These are phyloP conservation scores for Eutypella sp. DNA, from an alignment of 2,329 filamentous ascomycete genomes.

Conservation along the genomic window DNA sequence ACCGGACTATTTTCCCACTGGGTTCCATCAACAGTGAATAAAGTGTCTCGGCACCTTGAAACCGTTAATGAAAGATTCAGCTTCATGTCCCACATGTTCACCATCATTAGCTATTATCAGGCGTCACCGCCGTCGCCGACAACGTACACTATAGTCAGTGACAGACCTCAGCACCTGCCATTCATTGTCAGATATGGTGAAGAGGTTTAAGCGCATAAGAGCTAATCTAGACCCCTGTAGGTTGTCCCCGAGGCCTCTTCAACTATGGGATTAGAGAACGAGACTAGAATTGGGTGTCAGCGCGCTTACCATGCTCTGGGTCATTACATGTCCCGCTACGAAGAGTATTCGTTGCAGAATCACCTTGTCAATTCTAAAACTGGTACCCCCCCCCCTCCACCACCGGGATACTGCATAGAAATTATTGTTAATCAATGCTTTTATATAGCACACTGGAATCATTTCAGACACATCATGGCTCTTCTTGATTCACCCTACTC, in stretches of 20 bases:
- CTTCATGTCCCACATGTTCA: neutral
- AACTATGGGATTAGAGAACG: neutral
- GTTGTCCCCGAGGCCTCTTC: neutral
- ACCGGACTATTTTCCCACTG: neutral
- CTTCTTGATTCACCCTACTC: neutral
- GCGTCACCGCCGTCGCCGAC: neutral
- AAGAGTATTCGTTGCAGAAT: neutral
- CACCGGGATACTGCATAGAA: neutral
- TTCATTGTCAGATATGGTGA: neutral
- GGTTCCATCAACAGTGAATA: neutral
- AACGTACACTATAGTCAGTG: neutral
- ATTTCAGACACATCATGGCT: neutral
- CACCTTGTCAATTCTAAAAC: neutral
- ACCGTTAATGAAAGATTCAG: neutral
- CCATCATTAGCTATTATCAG: neutral
- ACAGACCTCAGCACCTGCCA: neutral
- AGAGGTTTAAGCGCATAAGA: neutral
- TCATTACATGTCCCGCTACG: neutral
- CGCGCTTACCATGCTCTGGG: neutral
- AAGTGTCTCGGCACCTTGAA: neutral
- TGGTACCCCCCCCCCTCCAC: neutral
- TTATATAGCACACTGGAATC: neutral
- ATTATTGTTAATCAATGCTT: neutral
- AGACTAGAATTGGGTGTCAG: neutral
- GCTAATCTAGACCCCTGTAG: neutral